Percentiles rank a stretch among this genome's conserved stretches.
Conservation (phyloP, 352 stramenopile genomes). For the Phytophthora pluvialis region DNA sequence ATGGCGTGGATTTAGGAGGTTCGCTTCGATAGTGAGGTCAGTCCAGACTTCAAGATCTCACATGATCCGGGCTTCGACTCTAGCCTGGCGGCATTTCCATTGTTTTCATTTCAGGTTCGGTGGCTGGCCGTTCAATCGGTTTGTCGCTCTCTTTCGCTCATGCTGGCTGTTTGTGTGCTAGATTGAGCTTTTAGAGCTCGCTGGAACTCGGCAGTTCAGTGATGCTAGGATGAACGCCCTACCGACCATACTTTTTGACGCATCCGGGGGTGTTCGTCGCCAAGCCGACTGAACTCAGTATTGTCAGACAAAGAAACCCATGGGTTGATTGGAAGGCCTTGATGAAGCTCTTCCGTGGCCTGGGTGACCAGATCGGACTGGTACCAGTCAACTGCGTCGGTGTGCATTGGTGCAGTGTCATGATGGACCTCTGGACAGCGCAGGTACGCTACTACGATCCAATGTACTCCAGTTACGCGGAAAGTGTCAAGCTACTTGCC, state of each 20-base stretch:
- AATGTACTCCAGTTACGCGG: neutral
- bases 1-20: neutral
- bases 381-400: neutral
- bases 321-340: neutral
- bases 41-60: neutral
- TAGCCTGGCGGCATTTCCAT: neutral
- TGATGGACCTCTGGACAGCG: neutral
- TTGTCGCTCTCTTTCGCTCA: no score
- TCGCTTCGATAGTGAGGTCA: neutral
- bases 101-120: neutral
- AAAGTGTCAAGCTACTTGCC: no score
- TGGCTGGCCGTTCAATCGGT: neutral
- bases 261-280: no score
- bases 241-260: no score
- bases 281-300: neutral
- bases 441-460: neutral
- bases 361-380: neutral
- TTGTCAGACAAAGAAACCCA: neutral
- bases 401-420: neutral
- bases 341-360: neutral
- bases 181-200: no score
- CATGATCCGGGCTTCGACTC: neutral
- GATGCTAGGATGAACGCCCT: no score
- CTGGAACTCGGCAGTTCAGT: no score
- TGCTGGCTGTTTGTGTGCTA: no score